Evolutionary conservation across 2,329 filamentous ascomycete genomes (phyloP), one percentile per base, ranked within the genome.

Genomic region (Phialemoniopsis sp.): DNA sequence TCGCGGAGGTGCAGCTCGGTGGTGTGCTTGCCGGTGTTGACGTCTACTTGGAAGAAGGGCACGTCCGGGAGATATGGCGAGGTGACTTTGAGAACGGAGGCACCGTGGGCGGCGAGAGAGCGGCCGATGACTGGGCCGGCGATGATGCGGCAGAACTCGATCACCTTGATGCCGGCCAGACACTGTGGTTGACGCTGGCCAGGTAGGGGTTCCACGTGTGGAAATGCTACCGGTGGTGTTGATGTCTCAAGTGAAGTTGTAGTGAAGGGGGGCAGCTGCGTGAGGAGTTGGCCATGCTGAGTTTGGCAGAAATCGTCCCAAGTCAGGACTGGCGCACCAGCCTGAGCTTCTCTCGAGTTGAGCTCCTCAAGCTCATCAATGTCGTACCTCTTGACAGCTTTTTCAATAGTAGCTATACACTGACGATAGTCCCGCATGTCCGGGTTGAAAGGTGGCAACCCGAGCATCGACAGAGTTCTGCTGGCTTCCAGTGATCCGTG

Each of bases 111-210:
- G n/a, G 81, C 83, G 0, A 89, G 70, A 2, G 80, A 80, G 21
- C 83, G 76, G 4, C 79, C 79, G 47, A 89, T 80, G 5, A 81
- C 78, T n/a, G 85, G 85, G 0, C 84, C 85, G 4, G 85, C 85
- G 46, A 89, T 87, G 51, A 89, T 81, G 31, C 85, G 79, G 53
- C 83, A 86, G 21, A 89, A 64, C 54, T 90, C 86, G 5, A 89
- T 70, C 6, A 89, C 84, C 47, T 82, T 84, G 56, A 89, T 70
- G 0, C 85, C 85, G 53, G 69, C 43, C 65, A 79, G 50, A 49
- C 65, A 59, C 10, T 60, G 59, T 32, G 55, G 57, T 34, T 29
- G 14, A n/a, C 10, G 32, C 12, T 28, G 17, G 31, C 21, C 33
- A 15, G 15, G 18, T n/a, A 13, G 26, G 19, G 10, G 8, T 32